Conservation (phyloP, 2,329 filamentous ascomycete genomes). For the Ascochyta koolunga region DNA sequence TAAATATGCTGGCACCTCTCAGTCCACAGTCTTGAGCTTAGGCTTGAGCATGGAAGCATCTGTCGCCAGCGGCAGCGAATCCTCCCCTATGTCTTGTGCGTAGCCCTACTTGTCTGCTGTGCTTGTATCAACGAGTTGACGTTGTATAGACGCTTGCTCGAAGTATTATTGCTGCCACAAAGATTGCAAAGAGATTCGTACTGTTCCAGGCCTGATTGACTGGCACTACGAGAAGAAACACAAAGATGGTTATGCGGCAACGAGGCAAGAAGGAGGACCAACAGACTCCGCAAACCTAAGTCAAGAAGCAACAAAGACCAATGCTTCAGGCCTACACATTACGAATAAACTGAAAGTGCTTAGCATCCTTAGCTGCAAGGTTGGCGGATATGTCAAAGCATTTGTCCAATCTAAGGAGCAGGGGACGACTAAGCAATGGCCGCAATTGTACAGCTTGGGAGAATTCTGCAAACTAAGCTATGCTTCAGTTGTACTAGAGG, state of each 20-base stretch:
- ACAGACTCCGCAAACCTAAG: not conserved
- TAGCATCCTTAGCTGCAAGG: not conserved
- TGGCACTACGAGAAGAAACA: not conserved
- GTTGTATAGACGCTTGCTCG: not conserved
- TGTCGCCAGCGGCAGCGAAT: not conserved
- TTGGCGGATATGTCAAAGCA: not conserved
- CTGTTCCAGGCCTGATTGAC: not conserved
- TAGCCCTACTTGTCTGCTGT: not conserved
- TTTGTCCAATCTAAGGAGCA: not conserved
- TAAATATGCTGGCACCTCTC: not conserved
- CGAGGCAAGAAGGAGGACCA: not conserved
- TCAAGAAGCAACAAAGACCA: not conserved
- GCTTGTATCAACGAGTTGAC: not conserved
- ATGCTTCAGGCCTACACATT: not conserved
- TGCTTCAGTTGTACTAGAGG: not conserved
- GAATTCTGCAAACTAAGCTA: not conserved
- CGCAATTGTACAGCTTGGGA: not conserved
- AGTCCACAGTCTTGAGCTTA: not conserved
- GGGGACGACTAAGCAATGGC: not conserved
- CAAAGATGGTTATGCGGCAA: not conserved
- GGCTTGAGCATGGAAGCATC: not conserved
- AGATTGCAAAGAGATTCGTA: not conserved
- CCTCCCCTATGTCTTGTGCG: not conserved
- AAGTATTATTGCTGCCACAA: not conserved
- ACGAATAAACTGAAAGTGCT: not conserved